Evolutionary conservation across 169 alveolate genomes (phyloP), one percentile per base, ranked within the genome.

Genomic region (Perkinsus marinus): DNA sequence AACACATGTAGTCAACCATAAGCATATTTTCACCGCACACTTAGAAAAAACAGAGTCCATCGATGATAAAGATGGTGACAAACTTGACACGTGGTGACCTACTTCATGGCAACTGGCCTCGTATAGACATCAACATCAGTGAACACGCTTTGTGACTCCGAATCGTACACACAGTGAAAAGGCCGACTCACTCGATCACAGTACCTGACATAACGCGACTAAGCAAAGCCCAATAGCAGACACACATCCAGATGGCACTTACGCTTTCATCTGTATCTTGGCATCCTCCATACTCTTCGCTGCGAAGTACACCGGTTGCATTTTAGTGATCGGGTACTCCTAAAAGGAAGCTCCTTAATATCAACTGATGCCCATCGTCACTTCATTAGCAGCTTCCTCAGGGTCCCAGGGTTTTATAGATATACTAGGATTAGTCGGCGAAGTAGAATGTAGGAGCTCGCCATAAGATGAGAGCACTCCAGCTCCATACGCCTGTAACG

Each of bases 401-500:
- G 79, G 79, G 22, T 57, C 79, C 79, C 79, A 57, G 36, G 26
- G n/a, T 13, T 30, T 34, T 5, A n/a, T 6, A 3, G 43, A 0
- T 90, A 92, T 92, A 16, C 38, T 39, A 39, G 57, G 26, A 30
- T 92, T 90, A 0, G 92, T 92, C 13, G 94, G 94, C 2, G 91
- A 92, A 38, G 94, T 92, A 26, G 94, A 91, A n/a, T 47, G 89
- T 34, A 41, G 92, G 36, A 92, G 90, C 90, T 96, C 98, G 2
- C 96, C 97, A 39, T 94, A 93, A 22, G 96, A 94, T 39, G 97
- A 92, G 9, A 95, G 92, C 43, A 95, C 93, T 9, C 98, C 98
- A n/a, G 98, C 98, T 30, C 98, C 98, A 90, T 95, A 96, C 0
- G 95, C 97, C 91, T 57, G 79, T 10, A 41, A 3, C 46, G 46